These are phyloP conservation scores for Ophiosphaerella korrae DNA, from an alignment of 2,329 filamentous ascomycete species.

Conservation along the genomic window DNA sequence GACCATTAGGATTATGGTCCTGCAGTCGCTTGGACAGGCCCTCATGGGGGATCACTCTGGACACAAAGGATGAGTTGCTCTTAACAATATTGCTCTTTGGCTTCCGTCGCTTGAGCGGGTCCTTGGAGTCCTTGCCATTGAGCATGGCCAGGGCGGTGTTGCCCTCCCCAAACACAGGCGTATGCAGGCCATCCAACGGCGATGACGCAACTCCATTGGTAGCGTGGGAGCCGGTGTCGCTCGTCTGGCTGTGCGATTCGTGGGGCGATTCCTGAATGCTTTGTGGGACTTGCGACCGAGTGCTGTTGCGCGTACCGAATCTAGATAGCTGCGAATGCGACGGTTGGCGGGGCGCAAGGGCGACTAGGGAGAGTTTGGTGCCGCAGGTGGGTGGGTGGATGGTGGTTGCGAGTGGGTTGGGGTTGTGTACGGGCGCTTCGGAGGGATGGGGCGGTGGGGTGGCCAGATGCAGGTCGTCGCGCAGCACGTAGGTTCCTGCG, in stretches of 20 bases:
- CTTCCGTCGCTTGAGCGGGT: slow-evolving; percentile 76
- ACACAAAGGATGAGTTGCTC: slow-evolving; percentile 98
- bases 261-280: slow-evolving; percentile 53
- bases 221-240: slow-evolving; percentile 52
- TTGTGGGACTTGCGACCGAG: slow-evolving; percentile 48
- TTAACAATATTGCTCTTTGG: slow-evolving; percentile 99
- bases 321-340: slow-evolving; percentile 51
- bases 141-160: slow-evolving; percentile 71
- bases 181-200: slow-evolving; percentile 39
- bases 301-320: slow-evolving; percentile 49
- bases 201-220: slow-evolving; percentile 42
- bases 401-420: slow-evolving; percentile 87
- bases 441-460: slow-evolving; percentile 95
- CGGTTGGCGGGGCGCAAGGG: slow-evolving; percentile 62
- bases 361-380: slow-evolving; percentile 80
- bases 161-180: slow-evolving; percentile 81
- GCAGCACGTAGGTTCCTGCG: slow-evolving; percentile 83
- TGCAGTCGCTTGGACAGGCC: slow-evolving; percentile 75
- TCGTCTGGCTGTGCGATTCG: slow-evolving; percentile 52
- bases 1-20: slow-evolving; percentile 76
- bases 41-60: slow-evolving; percentile 92
- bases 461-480: slow-evolving; percentile 89
- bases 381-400: slow-evolving; percentile 83
- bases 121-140: slow-evolving; percentile 70
- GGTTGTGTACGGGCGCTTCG: slow-evolving; percentile 83